Evolutionary conservation across 352 stramenopile genomes (phyloP).

Genomic region (Globisporangium paddicum): DNA sequence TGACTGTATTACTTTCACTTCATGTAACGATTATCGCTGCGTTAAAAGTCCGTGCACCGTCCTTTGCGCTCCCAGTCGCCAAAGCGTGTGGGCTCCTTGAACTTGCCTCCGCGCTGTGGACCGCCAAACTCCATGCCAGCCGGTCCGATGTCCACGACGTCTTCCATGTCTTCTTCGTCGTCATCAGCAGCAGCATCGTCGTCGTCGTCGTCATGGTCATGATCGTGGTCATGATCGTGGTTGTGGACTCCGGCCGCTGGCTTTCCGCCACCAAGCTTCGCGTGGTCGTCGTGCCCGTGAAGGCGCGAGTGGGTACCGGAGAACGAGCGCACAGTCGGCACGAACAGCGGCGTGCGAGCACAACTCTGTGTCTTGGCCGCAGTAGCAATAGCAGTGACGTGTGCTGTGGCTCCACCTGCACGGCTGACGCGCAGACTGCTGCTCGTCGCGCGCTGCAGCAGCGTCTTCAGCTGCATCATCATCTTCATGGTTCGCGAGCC

Average conservation of each 20-base stretch:
- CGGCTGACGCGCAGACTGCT: background rate
- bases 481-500: conserved; percentile 1
- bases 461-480: background rate
- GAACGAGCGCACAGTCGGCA: conserved; percentile 17
- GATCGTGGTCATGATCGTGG: conserved; percentile 21
- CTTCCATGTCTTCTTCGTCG: conserved; percentile 90
- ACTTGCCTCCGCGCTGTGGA: conserved; percentile 88
- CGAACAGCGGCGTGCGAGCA: background rate
- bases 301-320: conserved; percentile 21
- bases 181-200: conserved; percentile 38
- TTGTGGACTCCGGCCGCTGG: conserved; percentile 16
- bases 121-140: conserved; percentile 91
- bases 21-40: background rate
- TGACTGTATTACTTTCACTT: background rate
- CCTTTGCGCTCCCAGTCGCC: conserved; percentile 98
- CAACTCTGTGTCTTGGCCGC: background rate
- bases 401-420: background rate
- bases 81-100: conserved; percentile 95
- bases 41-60: conserved; percentile 94
- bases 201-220: conserved; percentile 22
- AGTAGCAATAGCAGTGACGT: no score
- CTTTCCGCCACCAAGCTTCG: conserved; percentile 33
- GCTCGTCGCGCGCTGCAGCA: background rate
- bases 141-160: conserved; percentile 92
- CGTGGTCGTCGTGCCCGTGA: conserved; percentile 26